These are phyloP conservation scores for Balakata baccata DNA, from an alignment of 345 rosid species.

Conservation along the genomic window DNA sequence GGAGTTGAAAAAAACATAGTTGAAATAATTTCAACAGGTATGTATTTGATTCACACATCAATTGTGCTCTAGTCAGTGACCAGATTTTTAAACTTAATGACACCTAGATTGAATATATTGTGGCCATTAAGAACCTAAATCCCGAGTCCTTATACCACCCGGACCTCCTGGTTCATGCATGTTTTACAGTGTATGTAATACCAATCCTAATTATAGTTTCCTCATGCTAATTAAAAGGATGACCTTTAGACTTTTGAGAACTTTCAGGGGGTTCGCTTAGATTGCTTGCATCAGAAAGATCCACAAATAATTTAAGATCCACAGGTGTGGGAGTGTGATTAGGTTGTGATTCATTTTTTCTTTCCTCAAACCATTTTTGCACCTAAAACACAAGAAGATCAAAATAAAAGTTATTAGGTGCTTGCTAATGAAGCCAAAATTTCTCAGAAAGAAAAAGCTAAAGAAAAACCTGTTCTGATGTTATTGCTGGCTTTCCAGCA, in stretches of 20 bases:
- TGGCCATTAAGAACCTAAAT: too few relatives aligned
- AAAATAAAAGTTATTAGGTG: constrained; percentile 2
- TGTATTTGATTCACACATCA: too few relatives aligned
- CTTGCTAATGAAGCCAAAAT: neutral
- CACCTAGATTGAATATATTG: too few relatives aligned
- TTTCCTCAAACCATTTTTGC: constrained; percentile 61
- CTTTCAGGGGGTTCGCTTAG: constrained; percentile 20
- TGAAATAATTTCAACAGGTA: neutral
- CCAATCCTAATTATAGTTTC: neutral
- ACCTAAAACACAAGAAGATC: constrained; percentile 43
- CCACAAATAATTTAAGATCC: constrained; percentile 38
- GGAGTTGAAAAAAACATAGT: neutral
- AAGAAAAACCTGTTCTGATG: constrained; percentile 64
- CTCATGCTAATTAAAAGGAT: constrained; percentile 12
- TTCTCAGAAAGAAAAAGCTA: neutral
- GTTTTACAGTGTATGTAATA: too few relatives aligned
- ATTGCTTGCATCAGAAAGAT: constrained; percentile 35
- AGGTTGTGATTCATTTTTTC: constrained; percentile 28
- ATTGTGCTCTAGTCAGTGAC: too few relatives aligned
- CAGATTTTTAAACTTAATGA: too few relatives aligned
- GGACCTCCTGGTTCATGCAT: too few relatives aligned
- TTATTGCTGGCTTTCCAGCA: constrained; percentile 50
- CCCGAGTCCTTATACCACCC: too few relatives aligned
- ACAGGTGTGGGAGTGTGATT: constrained; percentile 21
- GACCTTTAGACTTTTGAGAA: constrained; percentile 47